Base-by-base conservation (phyloP, 2,329 filamentous ascomycete genomes). In the Diplodia mutila region DNA sequence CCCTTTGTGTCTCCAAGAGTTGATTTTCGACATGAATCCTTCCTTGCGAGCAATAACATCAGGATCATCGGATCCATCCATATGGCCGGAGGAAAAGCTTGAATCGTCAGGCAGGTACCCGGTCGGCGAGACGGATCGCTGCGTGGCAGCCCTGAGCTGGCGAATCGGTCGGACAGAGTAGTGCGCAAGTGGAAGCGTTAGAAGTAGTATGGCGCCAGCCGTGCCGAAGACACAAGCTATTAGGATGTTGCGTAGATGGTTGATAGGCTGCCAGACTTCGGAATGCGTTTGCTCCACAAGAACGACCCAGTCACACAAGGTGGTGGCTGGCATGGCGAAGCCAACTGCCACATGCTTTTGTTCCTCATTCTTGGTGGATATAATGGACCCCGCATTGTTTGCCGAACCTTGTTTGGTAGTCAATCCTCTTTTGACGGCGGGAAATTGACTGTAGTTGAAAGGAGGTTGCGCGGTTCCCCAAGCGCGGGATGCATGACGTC, bases 211-310 rank as follows among this genome's bases (percentile, higher is more conserved):
- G 4, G 90, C 83, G 0, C 90, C 93, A 14, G 90, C 85, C 0
- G 93, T 94, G 0, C 91, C 92, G 75, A 97, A 96, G 0, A 97
- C 91, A 69, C 92, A 97, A 5, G 88, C 92, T 2, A 97, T 79
- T 1, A 97, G 85, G 61, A 97, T 92, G 57, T 90, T 89, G 23
- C 91, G 88, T n/a, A 97, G 83, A 23, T 87, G 89, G 32, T 83
- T 80, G 67, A 97, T 93, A 0, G 93, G 91, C 8, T 84, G 83
- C 80, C 91, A 93, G 0, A 93, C 92, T 78, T 97, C 93, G 25
- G 77, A 77, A 70, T 88, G 87, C 2, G 87, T 83, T 77, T 95
- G 90, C 75, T 97, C 94, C 0, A 97, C 86, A 2, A 97, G 73
- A 3, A 97, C 81, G 5, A 91, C 88, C 94, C 94, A 97, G 73